Percentiles rank a stretch among this genome's conserved stretches.
Evolutionary conservation across 225 moss, liverwort and hornwort species (phyloP).

Genomic region (Lunularia cruciata): DNA sequence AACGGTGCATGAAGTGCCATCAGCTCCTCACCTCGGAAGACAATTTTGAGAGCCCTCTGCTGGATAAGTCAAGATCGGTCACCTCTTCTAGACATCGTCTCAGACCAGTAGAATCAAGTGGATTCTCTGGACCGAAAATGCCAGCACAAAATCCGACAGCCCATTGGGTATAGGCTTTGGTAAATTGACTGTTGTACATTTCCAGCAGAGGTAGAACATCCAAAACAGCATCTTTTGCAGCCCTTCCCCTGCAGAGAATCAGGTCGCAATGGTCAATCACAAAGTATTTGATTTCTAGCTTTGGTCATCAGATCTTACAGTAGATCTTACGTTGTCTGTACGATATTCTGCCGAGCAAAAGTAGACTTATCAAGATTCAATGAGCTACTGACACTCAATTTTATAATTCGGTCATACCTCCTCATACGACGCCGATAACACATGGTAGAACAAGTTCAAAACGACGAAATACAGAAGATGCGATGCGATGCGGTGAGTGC

Average conservation of each 20-base stretch:
- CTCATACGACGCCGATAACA: too few relatives aligned
- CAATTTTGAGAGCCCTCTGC: conserved; percentile 56
- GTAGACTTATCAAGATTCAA: too few relatives aligned
- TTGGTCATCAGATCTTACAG: too few relatives aligned
- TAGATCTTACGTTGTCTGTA: too few relatives aligned
- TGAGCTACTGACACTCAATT: too few relatives aligned
- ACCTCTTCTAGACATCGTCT: conserved; percentile 51
- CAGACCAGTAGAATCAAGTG: conserved; percentile 35
- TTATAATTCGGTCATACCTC: too few relatives aligned
- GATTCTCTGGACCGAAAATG: conserved; percentile 53
- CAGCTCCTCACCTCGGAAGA: conserved; percentile 49
- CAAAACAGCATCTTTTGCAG: conserved; percentile 50
- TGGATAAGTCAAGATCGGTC: conserved; percentile 75
- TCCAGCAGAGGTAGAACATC: conserved; percentile 57
- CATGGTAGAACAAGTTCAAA: too few relatives aligned
- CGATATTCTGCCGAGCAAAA: too few relatives aligned
- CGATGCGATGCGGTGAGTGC: too few relatives aligned
- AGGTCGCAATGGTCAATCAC: background rate
- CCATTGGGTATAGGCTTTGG: conserved; percentile 70
- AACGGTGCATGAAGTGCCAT: background rate
- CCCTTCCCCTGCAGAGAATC: conserved; percentile 40
- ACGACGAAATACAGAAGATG: too few relatives aligned
- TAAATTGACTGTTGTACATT: conserved; percentile 84
- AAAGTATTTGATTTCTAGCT: too few relatives aligned
- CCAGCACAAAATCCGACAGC: conserved; percentile 83